These are phyloP conservation scores for Bimuria novae-zelandiae DNA, from an alignment of 2,329 filamentous ascomycete genomes.

Conservation along the genomic window DNA sequence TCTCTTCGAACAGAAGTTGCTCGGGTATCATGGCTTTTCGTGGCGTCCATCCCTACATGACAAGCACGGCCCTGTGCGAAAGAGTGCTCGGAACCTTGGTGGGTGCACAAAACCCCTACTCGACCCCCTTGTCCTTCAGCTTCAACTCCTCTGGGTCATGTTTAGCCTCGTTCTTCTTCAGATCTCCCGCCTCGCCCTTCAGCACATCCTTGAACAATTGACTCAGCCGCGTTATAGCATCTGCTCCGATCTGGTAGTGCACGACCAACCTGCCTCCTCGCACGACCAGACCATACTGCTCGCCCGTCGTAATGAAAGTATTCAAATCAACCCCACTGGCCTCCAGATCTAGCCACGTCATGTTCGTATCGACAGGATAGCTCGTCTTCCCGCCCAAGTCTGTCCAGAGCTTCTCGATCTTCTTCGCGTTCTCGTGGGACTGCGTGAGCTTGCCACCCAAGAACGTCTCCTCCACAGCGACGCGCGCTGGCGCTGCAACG, in stretches of 20 bases:
- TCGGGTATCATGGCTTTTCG: too few species aligned
- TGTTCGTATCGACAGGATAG: constrained; percentile 83
- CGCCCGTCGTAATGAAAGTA: constrained; percentile 59
- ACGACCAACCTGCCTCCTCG: constrained; percentile 65
- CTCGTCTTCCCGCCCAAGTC: constrained; percentile 69
- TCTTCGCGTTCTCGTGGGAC: constrained; percentile 66
- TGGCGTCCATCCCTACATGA: too few species aligned
- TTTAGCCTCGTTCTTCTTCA: constrained; percentile 17
- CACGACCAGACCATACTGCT: constrained; percentile 62
- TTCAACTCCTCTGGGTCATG: constrained; percentile 27
- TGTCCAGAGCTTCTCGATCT: constrained; percentile 69
- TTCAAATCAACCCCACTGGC: constrained; percentile 59
- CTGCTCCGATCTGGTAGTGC: constrained; percentile 74
- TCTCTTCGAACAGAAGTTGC: too few species aligned
- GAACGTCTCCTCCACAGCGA: constrained; percentile 81
- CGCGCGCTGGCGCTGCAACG: constrained; percentile 73
- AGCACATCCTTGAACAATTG: constrained; percentile 26
- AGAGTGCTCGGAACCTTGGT: too few species aligned
- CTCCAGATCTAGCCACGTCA: constrained; percentile 82
- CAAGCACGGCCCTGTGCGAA: neutral
- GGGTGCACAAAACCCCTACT: too few species aligned
- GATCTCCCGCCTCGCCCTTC: constrained; percentile 17
- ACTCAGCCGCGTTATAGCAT: constrained; percentile 55
- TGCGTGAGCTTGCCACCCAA: constrained; percentile 65
- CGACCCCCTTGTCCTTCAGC: constrained; percentile 35